Conservation (phyloP, 1,284 basidiomycete genomes). For the Violaceomyces palustris region DNA sequence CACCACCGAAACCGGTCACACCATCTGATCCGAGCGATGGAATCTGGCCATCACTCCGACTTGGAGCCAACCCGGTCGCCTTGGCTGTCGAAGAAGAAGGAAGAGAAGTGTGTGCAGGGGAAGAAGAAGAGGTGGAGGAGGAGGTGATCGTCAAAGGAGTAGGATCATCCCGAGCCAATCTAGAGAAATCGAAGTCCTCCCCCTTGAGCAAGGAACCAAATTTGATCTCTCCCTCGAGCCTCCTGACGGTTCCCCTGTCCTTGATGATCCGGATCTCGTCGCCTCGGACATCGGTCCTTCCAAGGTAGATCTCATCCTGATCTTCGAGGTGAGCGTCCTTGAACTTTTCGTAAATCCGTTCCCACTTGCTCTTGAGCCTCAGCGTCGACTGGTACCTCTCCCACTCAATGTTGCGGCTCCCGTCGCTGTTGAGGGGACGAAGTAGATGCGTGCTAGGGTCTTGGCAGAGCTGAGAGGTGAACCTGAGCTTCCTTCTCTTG, state of each 20-base stretch:
- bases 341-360: slow-evolving; percentile 45
- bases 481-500: slow-evolving; percentile 24
- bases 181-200: slow-evolving; percentile 41
- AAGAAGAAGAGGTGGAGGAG: too few species aligned
- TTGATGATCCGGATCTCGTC: slow-evolving; percentile 36
- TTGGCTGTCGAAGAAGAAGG: too few species aligned
- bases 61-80: too few species aligned
- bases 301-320: slow-evolving; percentile 50
- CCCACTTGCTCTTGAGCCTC: slow-evolving; percentile 46
- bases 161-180: too few species aligned
- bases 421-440: slow-evolving; percentile 36
- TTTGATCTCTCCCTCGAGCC: slow-evolving; percentile 21
- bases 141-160: too few species aligned
- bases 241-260: slow-evolving; percentile 39
- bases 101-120: too few species aligned
- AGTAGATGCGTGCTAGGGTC: too few species aligned
- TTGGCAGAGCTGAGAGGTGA: slow-evolving; percentile 21
- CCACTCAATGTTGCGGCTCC: slow-evolving; percentile 39
- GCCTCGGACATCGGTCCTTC: slow-evolving; percentile 14
- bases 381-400: slow-evolving; percentile 38
- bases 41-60: too few species aligned
- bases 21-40: too few species aligned
- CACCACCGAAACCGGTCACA: too few species aligned
- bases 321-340: slow-evolving; percentile 44
- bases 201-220: slow-evolving; percentile 46